Evolutionary conservation across 345 rosid genomes (phyloP), one percentile per base, ranked within the genome.

Genomic region (Trapa incisa): DNA sequence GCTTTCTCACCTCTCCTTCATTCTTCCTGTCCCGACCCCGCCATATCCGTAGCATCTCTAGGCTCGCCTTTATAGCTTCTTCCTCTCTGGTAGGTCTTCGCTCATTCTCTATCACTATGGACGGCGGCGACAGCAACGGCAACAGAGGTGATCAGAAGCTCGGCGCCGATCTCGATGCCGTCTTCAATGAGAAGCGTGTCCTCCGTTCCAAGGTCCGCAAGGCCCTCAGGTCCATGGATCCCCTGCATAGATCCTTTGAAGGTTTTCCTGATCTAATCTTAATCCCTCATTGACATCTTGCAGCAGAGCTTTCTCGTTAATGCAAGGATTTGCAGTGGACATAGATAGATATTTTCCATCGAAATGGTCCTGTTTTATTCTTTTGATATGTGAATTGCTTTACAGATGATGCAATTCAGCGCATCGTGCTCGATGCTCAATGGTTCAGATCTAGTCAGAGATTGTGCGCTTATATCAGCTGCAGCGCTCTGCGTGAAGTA

Each of bases 391-490:
- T 4, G 41, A 37, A 47, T 67, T 66, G 62, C 38, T 56, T 62
- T 36, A 35, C 72, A 94, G 97, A 94, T 69, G 80, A 82, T 57
- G 82, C 81, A 2, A 89, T 91, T 67, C 93, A 89, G 76, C 84
- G 73, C 17, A 74, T 77, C 76, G 86, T 89, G 68, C 73, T 87
- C 75, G 89, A 84, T 74, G 80, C 96, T 72, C 89, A 87, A 8
- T 94, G 92, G 97, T 91, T 94, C 77, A 89, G 81, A 72, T 89
- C 93, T 47, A 74, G 88, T 70, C 63, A 68, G 84, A 76, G 93
- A 48, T 64, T 94, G 71, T 89, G 99, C 70, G 96, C 96, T 64
- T 94, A 89, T 75, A 82, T 91, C 73, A 87, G 93, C 80, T 89
- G 97, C 84, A 81, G 77, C 61, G 81, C 93, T 67, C 71, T 91